Base-by-base conservation (phyloP, 257 asterid species). In the Phtheirospermum japonicum region DNA sequence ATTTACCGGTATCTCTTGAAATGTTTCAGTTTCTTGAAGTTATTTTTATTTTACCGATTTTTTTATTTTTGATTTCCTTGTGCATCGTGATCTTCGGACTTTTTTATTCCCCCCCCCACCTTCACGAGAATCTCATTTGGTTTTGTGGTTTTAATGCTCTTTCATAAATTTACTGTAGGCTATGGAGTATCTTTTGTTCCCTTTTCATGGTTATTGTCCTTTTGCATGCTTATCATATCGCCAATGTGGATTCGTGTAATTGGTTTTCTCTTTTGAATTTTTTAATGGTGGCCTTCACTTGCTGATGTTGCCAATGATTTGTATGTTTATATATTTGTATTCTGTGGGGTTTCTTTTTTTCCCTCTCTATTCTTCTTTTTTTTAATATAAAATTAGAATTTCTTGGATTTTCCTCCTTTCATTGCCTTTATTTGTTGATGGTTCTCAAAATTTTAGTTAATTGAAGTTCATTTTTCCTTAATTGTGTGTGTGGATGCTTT, bases 161-260 rank as follows among this genome's bases (percentile, higher is more conserved):
- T 51, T 18, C 56, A 64, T 16, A 20, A 7, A 31, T 63, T 34
- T 9, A 64, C 63, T 31, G 26, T 33, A 39, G 65, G 49, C 13
- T 32, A n/a, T 12, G 39, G 60, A 46, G 63, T 57, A 0, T 10
- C 8, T 31, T 48, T 58, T 55, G 52, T 45, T 57, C 1, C 56
- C 20, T 34, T 33, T n/a, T n/a, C n/a, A 10, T 2, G 26, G 67
- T 18, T 20, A 40, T 37, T 65, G 28, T 54, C 53, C 13, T 17
- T 57, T 17, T 57, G 57, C 71, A 59, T 34, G 75, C 64, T 32
- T 40, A 42, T 64, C 59, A 13, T 30, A 54, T 57, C 42, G 58
- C 33, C 61, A 28, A 14, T 58, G 45, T 33, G 23, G 50, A 34
- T 51, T 11, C 7, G 16, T 68, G 34, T 64, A 11, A 17, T 14